Evolutionary conservation across 176 grass and related monocot genomes (phyloP), one percentile per base, ranked within the genome.

Genomic region (Aegilops umbellulata): DNA sequence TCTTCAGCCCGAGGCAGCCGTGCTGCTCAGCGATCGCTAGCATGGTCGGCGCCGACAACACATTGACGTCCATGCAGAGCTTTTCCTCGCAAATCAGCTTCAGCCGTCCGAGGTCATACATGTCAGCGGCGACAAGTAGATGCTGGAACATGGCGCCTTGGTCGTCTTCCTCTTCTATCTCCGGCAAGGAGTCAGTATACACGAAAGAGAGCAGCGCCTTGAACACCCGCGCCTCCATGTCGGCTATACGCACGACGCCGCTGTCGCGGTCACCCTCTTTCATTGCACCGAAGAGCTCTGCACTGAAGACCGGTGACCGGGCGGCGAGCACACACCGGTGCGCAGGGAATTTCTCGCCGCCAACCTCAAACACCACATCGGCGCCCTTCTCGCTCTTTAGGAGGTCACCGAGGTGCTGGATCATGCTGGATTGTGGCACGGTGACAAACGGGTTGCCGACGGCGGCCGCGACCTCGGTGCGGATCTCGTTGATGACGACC

Each of bases 161-260:
- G 39, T 42, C 22, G 5, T 23, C 51, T 57, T 57, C 51, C 17
- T 57, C 9, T 4, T 60, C 57, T 13, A 8, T 60, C 22, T 60
- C 57, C 8, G 22, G 57, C 57, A 60, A 4, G 0, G 57, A 23
- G 22, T 60, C 35, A 3, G 69, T 71, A 35, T 71, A 71, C 9
- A 71, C 20, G 35, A 14, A 71, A 10, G 16, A 20, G 20, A 71
- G 20, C 10, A 71, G 20, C 17, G 34, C 17, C 31, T 81, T 89
- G 57, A 89, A 89, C 29, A 89, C 88, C 58, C 53, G 32, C 23
- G 65, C 82, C 24, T 79, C 49, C 66, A 89, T 89, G 65, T 89
- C 88, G 13, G 60, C 51, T 1, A 89, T 41, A 38, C 60, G 53
- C 11, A 89, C 75, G 39, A 39, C 1, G 3, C 76, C 79, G 14